phyloP scores from a whole-genome alignment of 2,329 filamentous ascomycete genomes.

The Colletotrichum tropicicola region DNA sequence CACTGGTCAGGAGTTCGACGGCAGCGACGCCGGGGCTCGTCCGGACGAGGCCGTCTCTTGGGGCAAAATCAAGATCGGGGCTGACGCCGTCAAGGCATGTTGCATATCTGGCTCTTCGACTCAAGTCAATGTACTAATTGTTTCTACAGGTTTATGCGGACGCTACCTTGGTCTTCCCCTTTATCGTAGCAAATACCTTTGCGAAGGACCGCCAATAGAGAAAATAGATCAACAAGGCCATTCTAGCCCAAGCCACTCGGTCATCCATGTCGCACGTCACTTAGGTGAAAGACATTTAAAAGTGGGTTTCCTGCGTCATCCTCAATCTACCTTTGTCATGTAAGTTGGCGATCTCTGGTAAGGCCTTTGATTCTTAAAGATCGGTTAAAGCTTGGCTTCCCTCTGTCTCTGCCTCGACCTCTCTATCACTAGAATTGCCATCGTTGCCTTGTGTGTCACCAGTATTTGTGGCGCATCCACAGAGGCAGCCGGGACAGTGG shows the following conservation, averaged over 20 bases:
- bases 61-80: slow-evolving; percentile 95
- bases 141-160: slow-evolving; percentile 67
- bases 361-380: too few species aligned
- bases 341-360: too few species aligned
- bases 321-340: too few species aligned
- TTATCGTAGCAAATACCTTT: slow-evolving; percentile 74
- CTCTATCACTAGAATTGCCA: too few species aligned
- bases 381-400: too few species aligned
- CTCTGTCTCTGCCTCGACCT: too few species aligned
- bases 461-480: too few species aligned
- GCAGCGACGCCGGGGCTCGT: slow-evolving; percentile 92
- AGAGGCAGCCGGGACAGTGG: too few species aligned
- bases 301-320: too few species aligned
- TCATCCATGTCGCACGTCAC: neutral
- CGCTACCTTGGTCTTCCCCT: slow-evolving; percentile 71
- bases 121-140: slow-evolving; percentile 26
- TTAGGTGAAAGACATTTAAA: neutral
- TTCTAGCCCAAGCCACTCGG: neutral
- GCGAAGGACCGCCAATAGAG: slow-evolving; percentile 56
- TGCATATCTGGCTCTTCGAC: neutral
- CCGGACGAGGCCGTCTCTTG: slow-evolving; percentile 98
- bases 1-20: slow-evolving; percentile 96
- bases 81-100: slow-evolving; percentile 86
- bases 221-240: neutral
- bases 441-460: too few species aligned